These are phyloP conservation scores for Dittrichia graveolens DNA, from an alignment of 129 eudicot genomes.

Conservation along the genomic window DNA sequence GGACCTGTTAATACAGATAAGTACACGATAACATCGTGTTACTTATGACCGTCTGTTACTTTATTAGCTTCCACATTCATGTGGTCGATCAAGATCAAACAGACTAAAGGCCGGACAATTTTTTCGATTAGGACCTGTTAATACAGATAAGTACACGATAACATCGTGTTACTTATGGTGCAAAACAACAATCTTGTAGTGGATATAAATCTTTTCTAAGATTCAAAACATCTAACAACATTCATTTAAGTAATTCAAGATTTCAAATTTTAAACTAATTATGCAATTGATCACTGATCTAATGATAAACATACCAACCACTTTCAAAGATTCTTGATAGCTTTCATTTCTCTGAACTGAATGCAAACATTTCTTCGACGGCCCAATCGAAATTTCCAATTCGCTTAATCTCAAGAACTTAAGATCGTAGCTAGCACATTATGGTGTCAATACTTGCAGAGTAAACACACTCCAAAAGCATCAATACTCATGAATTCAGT, in stretches of 20 bases:
- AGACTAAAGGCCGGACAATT: too few relatives aligned
- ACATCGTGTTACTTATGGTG: too few relatives aligned
- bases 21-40: too few relatives aligned
- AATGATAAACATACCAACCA: constrained; percentile 69
- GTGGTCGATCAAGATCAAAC: too few relatives aligned
- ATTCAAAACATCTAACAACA: constrained; percentile 21
- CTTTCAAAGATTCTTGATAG: constrained; percentile 42
- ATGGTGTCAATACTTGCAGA: constrained; percentile 53
- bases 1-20: too few relatives aligned
- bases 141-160: too few relatives aligned
- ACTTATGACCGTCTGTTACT: too few relatives aligned
- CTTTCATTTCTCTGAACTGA: constrained; percentile 22
- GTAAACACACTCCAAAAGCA: constrained; percentile 83
- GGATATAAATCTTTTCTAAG: constrained; percentile 1
- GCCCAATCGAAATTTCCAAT: constrained; percentile 49
- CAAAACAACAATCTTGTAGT: constrained; percentile 6
- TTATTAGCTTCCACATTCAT: too few relatives aligned
- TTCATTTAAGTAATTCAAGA: constrained; percentile 19
- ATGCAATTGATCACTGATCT: constrained; percentile 26
- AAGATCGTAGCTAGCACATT: constrained; percentile 69
- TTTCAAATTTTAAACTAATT: constrained; percentile 7
- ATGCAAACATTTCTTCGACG: constrained; percentile 68
- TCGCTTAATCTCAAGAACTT: constrained; percentile 54
- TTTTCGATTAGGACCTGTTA: too few relatives aligned
- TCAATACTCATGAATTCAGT: constrained; percentile 91